Conservation (phyloP, 352 stramenopile genomes). For the Achlya hypogyna region DNA sequence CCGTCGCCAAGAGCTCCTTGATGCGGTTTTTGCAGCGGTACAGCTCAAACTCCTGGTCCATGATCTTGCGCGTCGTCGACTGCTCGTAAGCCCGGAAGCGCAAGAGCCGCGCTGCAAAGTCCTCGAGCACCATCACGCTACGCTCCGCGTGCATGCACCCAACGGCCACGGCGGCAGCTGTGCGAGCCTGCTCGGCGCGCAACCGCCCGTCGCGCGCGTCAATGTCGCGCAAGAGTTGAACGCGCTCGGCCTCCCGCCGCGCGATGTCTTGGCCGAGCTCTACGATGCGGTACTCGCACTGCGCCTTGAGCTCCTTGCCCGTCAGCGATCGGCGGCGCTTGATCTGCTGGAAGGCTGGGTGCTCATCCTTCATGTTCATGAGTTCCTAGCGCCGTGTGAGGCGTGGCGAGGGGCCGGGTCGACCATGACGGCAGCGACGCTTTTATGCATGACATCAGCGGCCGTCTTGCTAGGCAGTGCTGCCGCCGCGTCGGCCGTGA, state of each 20-base stretch:
- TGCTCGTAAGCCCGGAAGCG: background rate
- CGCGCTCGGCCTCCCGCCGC: background rate
- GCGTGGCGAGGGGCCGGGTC: background rate
- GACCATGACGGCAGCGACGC: conserved; percentile 2
- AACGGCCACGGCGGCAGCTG: background rate
- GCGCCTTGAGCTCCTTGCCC: background rate
- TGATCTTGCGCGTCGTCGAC: background rate
- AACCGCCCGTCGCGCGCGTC: background rate
- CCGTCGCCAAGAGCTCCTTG: background rate
- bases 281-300: conserved; percentile 1
- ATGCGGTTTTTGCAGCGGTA: background rate
- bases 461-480: background rate
- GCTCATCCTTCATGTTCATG: background rate
- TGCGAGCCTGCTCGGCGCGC: background rate
- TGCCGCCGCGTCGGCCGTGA: background rate
- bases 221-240: background rate
- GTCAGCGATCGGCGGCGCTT: conserved; percentile 3
- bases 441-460: conserved; percentile 1
- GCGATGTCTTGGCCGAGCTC: background rate
- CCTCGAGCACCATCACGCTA: background rate
- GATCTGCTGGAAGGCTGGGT: background rate
- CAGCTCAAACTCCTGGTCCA: background rate
- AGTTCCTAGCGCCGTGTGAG: background rate
- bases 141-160: background rate
- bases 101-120: background rate